Base-by-base conservation (phyloP, 2,329 filamentous ascomycete species). In the Ceratocystis ficicola region DNA sequence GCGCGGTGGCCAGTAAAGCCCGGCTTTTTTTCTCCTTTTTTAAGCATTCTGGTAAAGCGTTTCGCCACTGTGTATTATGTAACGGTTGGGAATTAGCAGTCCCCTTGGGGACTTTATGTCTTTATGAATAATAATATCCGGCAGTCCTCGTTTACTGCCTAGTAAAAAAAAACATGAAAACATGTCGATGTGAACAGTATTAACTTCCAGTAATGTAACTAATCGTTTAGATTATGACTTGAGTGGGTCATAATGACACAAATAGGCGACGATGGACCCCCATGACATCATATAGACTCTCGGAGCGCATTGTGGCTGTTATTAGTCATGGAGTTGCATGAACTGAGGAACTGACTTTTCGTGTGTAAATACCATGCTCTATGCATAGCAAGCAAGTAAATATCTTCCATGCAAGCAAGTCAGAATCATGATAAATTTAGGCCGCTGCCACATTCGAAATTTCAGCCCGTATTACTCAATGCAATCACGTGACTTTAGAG, bases 1-100 rank as follows among this genome's bases (percentile, higher is more conserved):
- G 4, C 89, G 88, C 77, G 88, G 88, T 81, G 88, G 88, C 62
- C 65, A 66, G 65, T 68, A 66, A 65, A 57, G 15, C 0, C 10
- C 25, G 20, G 15, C 22, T 64, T 66, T 46, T 46, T 25, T 44
- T 41, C 8, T 20, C 8, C 8, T 20, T 30, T 22, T 12, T 57
- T 17, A 5, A 30, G 15, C 52, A 57, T 32, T 32, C 5, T 22
- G 25, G 22, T 36, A 36, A 32, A 59, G 55, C 55, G 55, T 36
- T 36, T 59, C 55, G 20, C 28, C 22, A 57, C 12, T 36, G 28
- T 59, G 17, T 36, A 36, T 59, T 36, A 32, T 32, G 55, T 36
- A n/a, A 36, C 17, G 7, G 44, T 20, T 36, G 48, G 63, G 62
- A 60, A 64, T 46, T 64, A 64, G 10, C 44, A 66, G 20, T 64